phyloP scores from a whole-genome alignment of 352 stramenopile species.

The Phytophthora lateralis region DNA sequence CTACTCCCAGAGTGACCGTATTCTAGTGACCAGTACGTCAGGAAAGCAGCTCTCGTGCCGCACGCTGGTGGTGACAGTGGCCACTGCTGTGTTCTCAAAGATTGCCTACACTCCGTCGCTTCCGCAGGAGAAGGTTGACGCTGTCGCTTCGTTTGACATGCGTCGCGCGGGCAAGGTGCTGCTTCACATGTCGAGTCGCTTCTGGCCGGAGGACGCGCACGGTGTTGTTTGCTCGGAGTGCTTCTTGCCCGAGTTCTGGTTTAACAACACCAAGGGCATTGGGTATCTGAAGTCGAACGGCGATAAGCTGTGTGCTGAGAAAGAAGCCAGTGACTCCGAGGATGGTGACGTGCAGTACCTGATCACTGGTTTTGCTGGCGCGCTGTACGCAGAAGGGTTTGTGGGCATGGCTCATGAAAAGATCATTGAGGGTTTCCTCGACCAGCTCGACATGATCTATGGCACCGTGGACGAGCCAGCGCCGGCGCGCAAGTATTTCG shows the following conservation, averaged over 20 bases:
- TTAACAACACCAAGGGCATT: slow-evolving; percentile 74
- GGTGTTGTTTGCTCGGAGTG: slow-evolving; percentile 83
- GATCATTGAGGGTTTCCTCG: slow-evolving; percentile 69
- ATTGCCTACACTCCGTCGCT: slow-evolving; percentile 72
- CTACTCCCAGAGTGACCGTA: slow-evolving; percentile 51
- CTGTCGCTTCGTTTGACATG: slow-evolving; percentile 76
- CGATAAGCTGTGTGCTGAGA: slow-evolving; percentile 38
- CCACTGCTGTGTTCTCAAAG: slow-evolving; percentile 77
- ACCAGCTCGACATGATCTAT: slow-evolving; percentile 81
- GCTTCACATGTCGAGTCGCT: slow-evolving; percentile 65
- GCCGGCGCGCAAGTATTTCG: slow-evolving; percentile 64
- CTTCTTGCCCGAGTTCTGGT: slow-evolving; percentile 87
- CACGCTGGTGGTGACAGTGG: slow-evolving; percentile 74
- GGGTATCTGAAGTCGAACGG: slow-evolving; percentile 64
- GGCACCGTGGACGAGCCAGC: slow-evolving; percentile 57
- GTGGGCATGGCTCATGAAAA: slow-evolving; percentile 45
- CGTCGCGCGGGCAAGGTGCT: slow-evolving; percentile 77
- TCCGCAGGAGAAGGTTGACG: slow-evolving; percentile 58
- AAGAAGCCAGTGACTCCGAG: slow-evolving; percentile 11
- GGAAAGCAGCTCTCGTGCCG: slow-evolving; percentile 67
- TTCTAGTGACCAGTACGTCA: slow-evolving; percentile 59
- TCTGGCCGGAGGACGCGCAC: slow-evolving; percentile 77
- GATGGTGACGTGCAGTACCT: slow-evolving; percentile 56
- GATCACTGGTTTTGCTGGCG: slow-evolving; percentile 77
- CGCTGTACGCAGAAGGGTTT: slow-evolving; percentile 66